phyloP scores from a whole-genome alignment of 2,329 filamentous ascomycete species.

The Podosphaera fusca region DNA sequence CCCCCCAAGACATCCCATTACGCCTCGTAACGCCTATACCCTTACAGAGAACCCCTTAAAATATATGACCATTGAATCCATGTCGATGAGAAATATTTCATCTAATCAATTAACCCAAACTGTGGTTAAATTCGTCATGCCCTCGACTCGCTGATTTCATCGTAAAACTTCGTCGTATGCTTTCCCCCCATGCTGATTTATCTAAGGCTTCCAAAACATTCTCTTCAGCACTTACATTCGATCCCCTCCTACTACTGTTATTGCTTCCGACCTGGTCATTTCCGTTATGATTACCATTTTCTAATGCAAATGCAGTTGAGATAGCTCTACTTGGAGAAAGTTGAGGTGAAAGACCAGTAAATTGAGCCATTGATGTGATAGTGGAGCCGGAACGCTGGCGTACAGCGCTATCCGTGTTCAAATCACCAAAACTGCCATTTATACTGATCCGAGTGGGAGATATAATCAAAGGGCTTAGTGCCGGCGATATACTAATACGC shows the following conservation, averaged over 20 bases:
- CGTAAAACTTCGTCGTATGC: conserved; percentile 72
- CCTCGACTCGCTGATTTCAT: conserved; percentile 23
- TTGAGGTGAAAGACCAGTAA: conserved; percentile 9
- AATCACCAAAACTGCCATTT: conserved; percentile 10
- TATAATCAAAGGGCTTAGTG: neutral
- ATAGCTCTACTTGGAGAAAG: conserved; percentile 18
- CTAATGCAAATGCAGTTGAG: conserved; percentile 14
- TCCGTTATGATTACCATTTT: conserved; percentile 8
- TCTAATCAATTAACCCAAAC: conserved; percentile 4
- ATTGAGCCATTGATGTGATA: conserved; percentile 1
- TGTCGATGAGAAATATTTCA: conserved; percentile 4
- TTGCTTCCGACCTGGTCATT: conserved; percentile 6
- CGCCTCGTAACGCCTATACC: neutral
- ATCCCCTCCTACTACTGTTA: conserved; percentile 31
- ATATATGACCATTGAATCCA: neutral
- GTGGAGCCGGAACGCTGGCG: conserved; percentile 7
- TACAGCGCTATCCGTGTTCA: conserved; percentile 12
- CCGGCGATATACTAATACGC: neutral
- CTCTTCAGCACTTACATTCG: conserved; percentile 47
- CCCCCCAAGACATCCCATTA: neutral
- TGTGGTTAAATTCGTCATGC: neutral
- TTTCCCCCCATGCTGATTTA: conserved; percentile 81
- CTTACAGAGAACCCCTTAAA: neutral
- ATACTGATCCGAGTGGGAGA: neutral
- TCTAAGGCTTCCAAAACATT: conserved; percentile 70